Conservation (phyloP, 306 rosid genomes). For the Calophaca sinica region DNA sequence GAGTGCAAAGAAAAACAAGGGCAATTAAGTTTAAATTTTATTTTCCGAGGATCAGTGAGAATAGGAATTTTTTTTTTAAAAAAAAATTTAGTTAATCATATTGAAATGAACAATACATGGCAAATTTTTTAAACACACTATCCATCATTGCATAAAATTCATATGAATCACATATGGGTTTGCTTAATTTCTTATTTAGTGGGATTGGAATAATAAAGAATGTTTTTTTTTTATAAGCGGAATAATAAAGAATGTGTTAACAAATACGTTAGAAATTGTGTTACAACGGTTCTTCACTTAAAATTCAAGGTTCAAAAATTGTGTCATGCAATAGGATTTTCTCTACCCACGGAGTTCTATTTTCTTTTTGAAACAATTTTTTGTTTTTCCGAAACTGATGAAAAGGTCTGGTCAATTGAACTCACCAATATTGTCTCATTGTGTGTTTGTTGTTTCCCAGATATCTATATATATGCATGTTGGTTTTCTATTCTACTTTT, state of each 20-base stretch:
- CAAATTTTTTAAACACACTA: no score
- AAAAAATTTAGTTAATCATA: not conserved
- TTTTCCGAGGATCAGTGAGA: not conserved
- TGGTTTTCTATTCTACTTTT: not conserved
- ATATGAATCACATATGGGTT: no score
- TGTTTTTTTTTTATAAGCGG: no score
- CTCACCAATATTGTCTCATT: constrained; percentile 44
- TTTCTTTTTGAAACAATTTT: not conserved
- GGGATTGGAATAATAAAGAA: no score
- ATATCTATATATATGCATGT: not conserved
- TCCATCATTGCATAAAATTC: not conserved
- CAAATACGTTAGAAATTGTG: not conserved
- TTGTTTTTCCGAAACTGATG: constrained; percentile 19
- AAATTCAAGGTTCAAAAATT: no score
- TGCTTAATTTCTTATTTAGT: no score
- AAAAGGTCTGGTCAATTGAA: constrained; percentile 1
- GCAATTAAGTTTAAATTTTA: not conserved
- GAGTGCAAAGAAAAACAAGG: not conserved
- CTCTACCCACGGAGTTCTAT: not conserved
- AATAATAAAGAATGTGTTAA: not conserved
- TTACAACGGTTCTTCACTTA: no score
- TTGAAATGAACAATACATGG: no score
- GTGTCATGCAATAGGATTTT: not conserved
- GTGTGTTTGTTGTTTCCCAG: constrained; percentile 40
- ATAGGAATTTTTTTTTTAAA: not conserved